Evolutionary conservation across 768 basidiomycete genomes (phyloP).

Genomic region (Leccinum incarnatum): DNA sequence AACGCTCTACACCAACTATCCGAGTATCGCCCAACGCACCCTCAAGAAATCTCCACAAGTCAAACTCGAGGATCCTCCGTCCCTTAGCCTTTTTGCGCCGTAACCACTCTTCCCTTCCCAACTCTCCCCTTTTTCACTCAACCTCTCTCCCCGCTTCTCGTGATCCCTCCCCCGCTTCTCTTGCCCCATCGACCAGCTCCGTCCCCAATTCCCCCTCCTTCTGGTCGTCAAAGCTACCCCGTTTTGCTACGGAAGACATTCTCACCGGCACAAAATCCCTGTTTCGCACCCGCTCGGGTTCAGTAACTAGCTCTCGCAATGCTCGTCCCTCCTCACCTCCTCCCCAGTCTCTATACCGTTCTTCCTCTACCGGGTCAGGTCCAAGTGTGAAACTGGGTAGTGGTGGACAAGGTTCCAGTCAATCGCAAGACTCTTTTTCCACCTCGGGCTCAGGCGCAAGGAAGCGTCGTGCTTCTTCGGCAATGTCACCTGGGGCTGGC

Average conservation of each 20-base stretch:
- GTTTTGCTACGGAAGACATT: slow-evolving; percentile 31
- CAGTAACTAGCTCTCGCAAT: neutral
- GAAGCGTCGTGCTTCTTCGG: slow-evolving; percentile 24
- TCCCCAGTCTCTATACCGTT: slow-evolving; percentile 16
- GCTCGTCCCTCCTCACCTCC: slow-evolving; percentile 15
- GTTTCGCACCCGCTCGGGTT: slow-evolving; percentile 27
- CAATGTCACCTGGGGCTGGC: slow-evolving; percentile 21
- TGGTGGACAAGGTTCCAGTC: neutral
- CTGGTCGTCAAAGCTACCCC: slow-evolving; percentile 10
- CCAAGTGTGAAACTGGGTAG: neutral
- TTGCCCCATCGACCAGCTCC: slow-evolving; percentile 11
- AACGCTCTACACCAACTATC: slow-evolving; percentile 22
- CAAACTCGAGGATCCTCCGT: slow-evolving; percentile 21
- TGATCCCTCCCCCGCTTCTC: slow-evolving; percentile 15
- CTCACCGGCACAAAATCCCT: slow-evolving; percentile 30
- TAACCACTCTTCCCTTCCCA: slow-evolving; percentile 12
- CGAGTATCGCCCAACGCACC: slow-evolving; percentile 6
- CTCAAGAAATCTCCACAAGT: neutral
- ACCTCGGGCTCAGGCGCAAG: slow-evolving; percentile 5
- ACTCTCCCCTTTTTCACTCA: slow-evolving; percentile 6
- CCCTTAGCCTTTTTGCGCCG: slow-evolving; percentile 22
- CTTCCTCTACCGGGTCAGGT: slow-evolving; percentile 21
- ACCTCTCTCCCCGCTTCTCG: slow-evolving; percentile 14
- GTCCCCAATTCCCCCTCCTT: slow-evolving; percentile 14
- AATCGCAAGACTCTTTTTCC: neutral